Base-by-base conservation (phyloP, 2,329 filamentous ascomycete species). In the Colletotrichum ledebouriae region DNA sequence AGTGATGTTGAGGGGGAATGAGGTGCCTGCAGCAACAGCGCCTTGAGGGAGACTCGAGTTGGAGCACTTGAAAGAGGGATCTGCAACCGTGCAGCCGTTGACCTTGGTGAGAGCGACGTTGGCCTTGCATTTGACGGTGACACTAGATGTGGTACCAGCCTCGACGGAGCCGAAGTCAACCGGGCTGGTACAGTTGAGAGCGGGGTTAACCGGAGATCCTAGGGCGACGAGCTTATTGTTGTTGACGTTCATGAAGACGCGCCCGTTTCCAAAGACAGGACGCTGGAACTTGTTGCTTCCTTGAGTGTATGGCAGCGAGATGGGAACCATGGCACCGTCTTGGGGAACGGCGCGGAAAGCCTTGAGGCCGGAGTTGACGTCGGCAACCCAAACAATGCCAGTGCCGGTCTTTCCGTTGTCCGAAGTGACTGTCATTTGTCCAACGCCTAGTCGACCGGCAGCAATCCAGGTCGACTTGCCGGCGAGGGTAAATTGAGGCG, bases 191-290 rank as follows among this genome's bases (percentile, higher is more conserved):
- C 82, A 83, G 61, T 76, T 78, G 13, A 83, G 69, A 4, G 82
- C 78, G 5, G 80, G 65, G 56, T 80, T 79, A 52, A 83, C 81
- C 4, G 81, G 81, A 12, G 80, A 80, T 6, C 79, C 79, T 20
- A 79, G 70, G 42, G 75, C 76, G 15, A 77, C 73, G 12, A 80
- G 67, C 52, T 73, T 75, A 13, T 76, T 76, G 62, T 74, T 76
- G 37, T 65, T 71, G 34, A 77, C 75, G 9, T 77, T 76, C 29
- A 78, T 75, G 58, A 80, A 81, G 0, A 78, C 73, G 13, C 78
- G 72, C 1, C 77, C 78, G 57, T 82, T 75, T 6, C 81, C 81
- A 71, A 83, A 83, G 1, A 77, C 78, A 2, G 80, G 80, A 13
- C 81, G 74, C 22, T 77, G 75, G 64, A 78, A 83, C 63, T 81